Evolutionary conservation across 352 stramenopile species (phyloP), one percentile per base, ranked within the genome.

Genomic region (Globisporangium rhizosaccharum): DNA sequence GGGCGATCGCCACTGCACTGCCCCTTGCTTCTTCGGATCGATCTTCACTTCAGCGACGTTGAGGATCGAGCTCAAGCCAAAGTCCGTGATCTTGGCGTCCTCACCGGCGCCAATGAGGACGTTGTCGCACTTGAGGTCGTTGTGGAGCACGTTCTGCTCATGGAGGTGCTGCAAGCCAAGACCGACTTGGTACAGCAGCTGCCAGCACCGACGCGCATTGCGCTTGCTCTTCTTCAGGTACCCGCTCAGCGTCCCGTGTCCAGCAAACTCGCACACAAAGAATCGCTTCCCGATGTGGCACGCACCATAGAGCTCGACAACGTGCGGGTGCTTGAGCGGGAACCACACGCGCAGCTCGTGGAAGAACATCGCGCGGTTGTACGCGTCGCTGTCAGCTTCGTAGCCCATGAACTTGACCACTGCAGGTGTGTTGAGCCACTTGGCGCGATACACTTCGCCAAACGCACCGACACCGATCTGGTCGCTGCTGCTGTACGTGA

Each of bases 51-150:
- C 48, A 10, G 48, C 48, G 15, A 11, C 15, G 48, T 20, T 15
- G 1, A 53, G 11, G 26, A 53, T 42, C 3, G 11, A 28, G 26
- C 49, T 53, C 25, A 41, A 37, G 15, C 49, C 25, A 41, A 53
- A 53, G 49, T 53, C 49, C 28, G 42, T 53, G 4, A 53, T 18
- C 49, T 53, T 53, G 0, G 49, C 49, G 7, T 23, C 25, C 0
- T 20, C 23, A 20, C 52, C 37, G 1, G 18, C 20, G 28, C 25
- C 41, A 37, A 59, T 39, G 11, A 59, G 45, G 3, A 59, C 28
- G 26, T 59, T 59, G 53, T 59, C 30, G 53, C 53, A 59, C 18
- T 59, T 59, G 9, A 59, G 23, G 41, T 51, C 53, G 14, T 52
- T 59, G 23, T 59, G 53, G 4, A n/a, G 18, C 4, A 53, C 15